These are phyloP conservation scores for Oryza rufipogon DNA, from an alignment of 176 grass and related monocot genomes.

Conservation along the genomic window DNA sequence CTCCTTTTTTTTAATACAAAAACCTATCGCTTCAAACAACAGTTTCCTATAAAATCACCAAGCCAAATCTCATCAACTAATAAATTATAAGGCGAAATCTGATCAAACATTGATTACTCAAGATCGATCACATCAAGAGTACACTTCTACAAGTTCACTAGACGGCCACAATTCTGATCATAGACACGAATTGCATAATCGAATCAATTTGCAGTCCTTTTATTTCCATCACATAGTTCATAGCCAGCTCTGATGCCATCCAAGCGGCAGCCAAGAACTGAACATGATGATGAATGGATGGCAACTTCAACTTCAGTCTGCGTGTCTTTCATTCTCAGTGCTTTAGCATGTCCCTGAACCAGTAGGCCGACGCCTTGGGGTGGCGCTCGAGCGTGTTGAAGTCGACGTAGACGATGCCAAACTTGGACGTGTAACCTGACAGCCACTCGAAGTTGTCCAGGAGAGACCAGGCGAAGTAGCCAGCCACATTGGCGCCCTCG, in stretches of 20 bases:
- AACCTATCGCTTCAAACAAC: not conserved
- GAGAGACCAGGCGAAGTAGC: conserved; percentile 79
- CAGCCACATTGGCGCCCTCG: conserved; percentile 55
- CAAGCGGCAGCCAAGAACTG: not conserved
- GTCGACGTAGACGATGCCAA: conserved; percentile 65
- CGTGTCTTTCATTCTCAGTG: not conserved
- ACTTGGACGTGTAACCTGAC: conserved; percentile 59
- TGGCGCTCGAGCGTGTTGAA: conserved; percentile 50
- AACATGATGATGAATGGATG: not conserved
- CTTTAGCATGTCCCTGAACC: conserved; percentile 59
- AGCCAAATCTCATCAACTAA: not conserved
- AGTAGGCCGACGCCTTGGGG: conserved; percentile 66
- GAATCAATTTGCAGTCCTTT: conserved; percentile 15
- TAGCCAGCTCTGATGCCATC: not conserved
- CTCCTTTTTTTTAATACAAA: not conserved
- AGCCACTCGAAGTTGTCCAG: conserved; percentile 72
- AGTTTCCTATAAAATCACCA: not conserved
- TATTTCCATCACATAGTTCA: conserved; percentile 18
- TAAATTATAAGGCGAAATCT: not conserved
- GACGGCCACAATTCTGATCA: not conserved
- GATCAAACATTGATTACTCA: not conserved
- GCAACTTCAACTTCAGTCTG: not conserved
- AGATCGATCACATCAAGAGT: not conserved
- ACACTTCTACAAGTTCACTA: not conserved
- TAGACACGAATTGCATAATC: not conserved